Percentiles rank a stretch among this genome's conserved stretches.
Conservation (phyloP, 768 basidiomycete genomes). For the Porpolomopsis calyptriformis region DNA sequence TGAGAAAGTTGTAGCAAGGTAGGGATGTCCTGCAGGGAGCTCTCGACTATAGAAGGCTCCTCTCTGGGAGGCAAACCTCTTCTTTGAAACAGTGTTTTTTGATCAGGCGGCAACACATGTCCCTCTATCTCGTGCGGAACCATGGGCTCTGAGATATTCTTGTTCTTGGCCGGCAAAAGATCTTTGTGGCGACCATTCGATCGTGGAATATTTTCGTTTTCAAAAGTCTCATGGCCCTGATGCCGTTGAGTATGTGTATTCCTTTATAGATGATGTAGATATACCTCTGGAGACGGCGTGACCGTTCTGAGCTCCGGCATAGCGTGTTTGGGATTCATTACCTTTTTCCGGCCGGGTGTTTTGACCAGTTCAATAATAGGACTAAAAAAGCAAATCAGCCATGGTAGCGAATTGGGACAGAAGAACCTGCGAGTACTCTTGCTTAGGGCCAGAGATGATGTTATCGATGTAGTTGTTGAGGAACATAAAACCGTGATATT, state of each 20-base stretch:
- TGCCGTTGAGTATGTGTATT: not conserved
- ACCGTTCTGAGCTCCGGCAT: constrained; percentile 36
- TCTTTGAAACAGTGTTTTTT: no score
- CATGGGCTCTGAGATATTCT: no score
- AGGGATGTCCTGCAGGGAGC: no score
- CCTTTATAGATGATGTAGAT: not conserved
- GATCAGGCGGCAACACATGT: no score
- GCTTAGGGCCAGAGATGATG: constrained; percentile 54
- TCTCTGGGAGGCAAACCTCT: no score
- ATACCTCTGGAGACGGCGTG: constrained; percentile 38
- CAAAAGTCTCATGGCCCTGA: constrained; percentile 23
- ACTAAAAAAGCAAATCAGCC: constrained; percentile 26
- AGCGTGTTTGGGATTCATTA: constrained; percentile 28
- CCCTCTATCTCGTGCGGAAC: no score
- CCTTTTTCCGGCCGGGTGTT: constrained; percentile 69
- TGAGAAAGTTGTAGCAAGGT: no score
- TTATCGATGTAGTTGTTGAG: constrained; percentile 69
- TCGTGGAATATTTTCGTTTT: constrained; percentile 32
- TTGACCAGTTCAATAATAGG: constrained; percentile 73
- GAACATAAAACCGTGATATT: constrained; percentile 67
- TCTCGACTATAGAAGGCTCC: no score
- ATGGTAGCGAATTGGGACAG: constrained; percentile 1
- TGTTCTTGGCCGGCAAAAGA: constrained; percentile 25
- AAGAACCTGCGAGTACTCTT: constrained; percentile 40
- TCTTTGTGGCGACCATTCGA: constrained; percentile 39